Percentiles rank a stretch among this genome's conserved stretches.
Conservation (phyloP, 768 basidiomycete species). For the Gymnopilus dilepis region DNA sequence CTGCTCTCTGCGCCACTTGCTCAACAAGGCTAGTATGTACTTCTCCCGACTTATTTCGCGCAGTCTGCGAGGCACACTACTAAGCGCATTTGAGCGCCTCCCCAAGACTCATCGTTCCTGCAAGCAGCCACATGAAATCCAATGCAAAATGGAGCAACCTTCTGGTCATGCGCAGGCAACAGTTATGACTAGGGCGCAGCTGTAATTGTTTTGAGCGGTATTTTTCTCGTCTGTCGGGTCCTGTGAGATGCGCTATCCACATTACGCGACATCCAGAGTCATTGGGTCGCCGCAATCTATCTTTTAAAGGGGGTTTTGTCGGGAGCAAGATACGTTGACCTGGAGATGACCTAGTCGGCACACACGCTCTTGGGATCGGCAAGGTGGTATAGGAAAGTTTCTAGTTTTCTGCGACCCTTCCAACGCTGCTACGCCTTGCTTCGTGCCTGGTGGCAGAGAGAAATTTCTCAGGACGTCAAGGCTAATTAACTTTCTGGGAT, state of each 20-base stretch:
- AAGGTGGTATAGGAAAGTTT: not conserved
- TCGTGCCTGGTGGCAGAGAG: not conserved
- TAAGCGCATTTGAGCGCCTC: not conserved
- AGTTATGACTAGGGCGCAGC: too few species aligned
- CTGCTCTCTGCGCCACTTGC: too few species aligned
- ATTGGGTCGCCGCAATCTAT: conserved; percentile 1
- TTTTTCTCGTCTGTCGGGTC: not conserved
- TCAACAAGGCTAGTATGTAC: too few species aligned
- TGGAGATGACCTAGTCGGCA: conserved; percentile 3
- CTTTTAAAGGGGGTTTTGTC: conserved; percentile 3
- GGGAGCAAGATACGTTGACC: conserved; percentile 8
- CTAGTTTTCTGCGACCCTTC: conserved; percentile 7
- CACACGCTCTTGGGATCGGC: conserved; percentile 3
- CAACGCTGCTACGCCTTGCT: conserved; percentile 1
- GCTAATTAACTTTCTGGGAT: conserved; percentile 8
- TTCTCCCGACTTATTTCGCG: too few species aligned
- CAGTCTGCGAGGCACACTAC: not conserved
- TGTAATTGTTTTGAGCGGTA: conserved; percentile 1
- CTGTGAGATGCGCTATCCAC: not conserved
- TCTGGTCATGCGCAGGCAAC: not conserved
- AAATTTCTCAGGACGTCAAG: conserved; percentile 15
- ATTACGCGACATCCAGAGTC: not conserved
- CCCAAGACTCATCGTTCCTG: not conserved
- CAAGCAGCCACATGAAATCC: not conserved
- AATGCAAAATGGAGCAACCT: too few species aligned